These are phyloP conservation scores for Penicillium malachiteum DNA, from an alignment of 495 filamentous ascomycete species.

Conservation along the genomic window DNA sequence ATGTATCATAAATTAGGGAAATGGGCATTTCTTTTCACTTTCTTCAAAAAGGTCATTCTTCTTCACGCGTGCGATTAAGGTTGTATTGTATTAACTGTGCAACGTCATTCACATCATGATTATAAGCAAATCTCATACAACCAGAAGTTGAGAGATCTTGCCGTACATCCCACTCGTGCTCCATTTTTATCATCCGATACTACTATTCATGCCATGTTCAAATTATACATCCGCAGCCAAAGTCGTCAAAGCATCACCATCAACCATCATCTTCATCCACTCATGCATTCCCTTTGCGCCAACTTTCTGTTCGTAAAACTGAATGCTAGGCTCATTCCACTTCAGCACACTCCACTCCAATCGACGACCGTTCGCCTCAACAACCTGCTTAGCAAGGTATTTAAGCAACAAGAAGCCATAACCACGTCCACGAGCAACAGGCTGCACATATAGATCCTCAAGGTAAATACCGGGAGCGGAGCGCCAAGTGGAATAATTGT, in stretches of 20 bases:
- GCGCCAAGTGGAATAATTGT: conserved; percentile 83
- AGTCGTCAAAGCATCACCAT: conserved; percentile 64
- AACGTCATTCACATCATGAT: neutral
- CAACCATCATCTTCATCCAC: conserved; percentile 90
- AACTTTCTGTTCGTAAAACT: conserved; percentile 77
- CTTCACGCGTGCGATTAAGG: no score
- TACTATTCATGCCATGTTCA: no score
- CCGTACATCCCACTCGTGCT: no score
- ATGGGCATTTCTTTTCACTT: no score
- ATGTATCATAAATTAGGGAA: no score
- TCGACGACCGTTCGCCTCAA: conserved; percentile 65
- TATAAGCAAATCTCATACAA: neutral
- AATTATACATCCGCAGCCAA: conserved; percentile 40
- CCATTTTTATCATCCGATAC: no score
- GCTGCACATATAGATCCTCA: conserved; percentile 85
- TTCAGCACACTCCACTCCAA: conserved; percentile 93
- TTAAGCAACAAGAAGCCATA: conserved; percentile 76
- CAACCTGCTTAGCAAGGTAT: conserved; percentile 72
- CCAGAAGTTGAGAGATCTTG: no score
- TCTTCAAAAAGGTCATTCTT: no score
- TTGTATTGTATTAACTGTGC: no score
- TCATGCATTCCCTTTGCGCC: conserved; percentile 81
- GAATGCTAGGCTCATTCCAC: conserved; percentile 84
- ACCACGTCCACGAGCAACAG: conserved; percentile 66
- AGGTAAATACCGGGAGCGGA: conserved; percentile 86